Evolutionary conservation across 148 eudicot genomes (phyloP).

Genomic region (Persicaria maculosa): DNA sequence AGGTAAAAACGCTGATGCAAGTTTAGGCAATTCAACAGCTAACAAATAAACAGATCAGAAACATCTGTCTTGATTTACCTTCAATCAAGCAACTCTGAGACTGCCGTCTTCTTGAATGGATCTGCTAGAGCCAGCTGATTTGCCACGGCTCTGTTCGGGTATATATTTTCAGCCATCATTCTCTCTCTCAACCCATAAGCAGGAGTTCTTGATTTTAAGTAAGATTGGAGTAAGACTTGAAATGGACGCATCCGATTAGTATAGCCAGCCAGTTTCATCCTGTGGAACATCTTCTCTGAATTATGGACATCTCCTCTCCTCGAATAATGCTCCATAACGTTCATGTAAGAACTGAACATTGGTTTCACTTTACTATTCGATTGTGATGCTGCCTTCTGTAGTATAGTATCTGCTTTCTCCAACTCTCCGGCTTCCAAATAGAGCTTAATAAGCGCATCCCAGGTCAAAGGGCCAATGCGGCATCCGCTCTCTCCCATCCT

Average conservation of each 20-base stretch:
- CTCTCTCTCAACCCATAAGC: constrained; percentile 82
- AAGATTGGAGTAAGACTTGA: constrained; percentile 30
- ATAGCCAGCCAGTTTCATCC: constrained; percentile 72
- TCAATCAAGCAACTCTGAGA: constrained; percentile 65
- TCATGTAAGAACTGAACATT: constrained; percentile 45
- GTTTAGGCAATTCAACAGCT: constrained; percentile 1
- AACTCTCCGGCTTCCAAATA: constrained; percentile 73
- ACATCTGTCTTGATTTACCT: constrained; percentile 2
- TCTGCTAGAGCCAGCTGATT: constrained; percentile 43
- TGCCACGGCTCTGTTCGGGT: constrained; percentile 41
- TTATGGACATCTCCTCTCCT: constrained; percentile 70
- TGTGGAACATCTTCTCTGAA: constrained; percentile 65
- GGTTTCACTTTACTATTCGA: constrained; percentile 28
- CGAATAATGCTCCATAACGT: constrained; percentile 62
- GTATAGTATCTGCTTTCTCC: constrained; percentile 68
- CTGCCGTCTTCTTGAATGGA: constrained; percentile 51
- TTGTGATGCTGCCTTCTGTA: constrained; percentile 46
- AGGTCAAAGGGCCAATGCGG: constrained; percentile 52
- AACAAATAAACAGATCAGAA: not conserved
- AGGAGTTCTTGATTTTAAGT: constrained; percentile 58
- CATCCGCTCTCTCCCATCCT: constrained; percentile 61
- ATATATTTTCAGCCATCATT: constrained; percentile 73
- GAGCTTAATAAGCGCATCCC: constrained; percentile 78
- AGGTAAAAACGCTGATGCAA: not conserved
- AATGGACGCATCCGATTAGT: constrained; percentile 35